These are phyloP conservation scores for Taxawa tesnikishii DNA, from an alignment of 2,329 filamentous ascomycete genomes.

Conservation along the genomic window DNA sequence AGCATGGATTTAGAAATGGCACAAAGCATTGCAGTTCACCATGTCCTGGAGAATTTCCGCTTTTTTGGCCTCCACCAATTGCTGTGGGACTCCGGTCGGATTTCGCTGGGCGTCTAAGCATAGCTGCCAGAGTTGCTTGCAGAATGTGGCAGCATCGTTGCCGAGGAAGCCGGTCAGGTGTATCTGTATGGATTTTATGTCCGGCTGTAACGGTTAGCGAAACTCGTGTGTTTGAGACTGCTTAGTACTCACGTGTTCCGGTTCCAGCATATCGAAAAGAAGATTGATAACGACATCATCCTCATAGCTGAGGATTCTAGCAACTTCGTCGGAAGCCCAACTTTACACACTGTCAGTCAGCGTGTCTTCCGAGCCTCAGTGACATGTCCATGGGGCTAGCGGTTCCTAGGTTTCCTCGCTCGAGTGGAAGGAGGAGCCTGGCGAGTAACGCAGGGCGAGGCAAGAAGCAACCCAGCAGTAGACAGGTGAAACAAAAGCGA, in stretches of 20 bases:
- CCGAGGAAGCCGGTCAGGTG: slow-evolving; percentile 91
- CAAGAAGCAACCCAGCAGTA: too few species aligned
- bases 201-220: slow-evolving; percentile 47
- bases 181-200: slow-evolving; percentile 92
- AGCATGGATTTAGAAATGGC: slow-evolving; percentile 4
- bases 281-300: slow-evolving; percentile 95
- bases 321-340: slow-evolving; percentile 87
- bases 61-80: slow-evolving; percentile 93
- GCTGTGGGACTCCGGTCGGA: slow-evolving; percentile 83
- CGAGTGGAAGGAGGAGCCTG: too few species aligned
- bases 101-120: slow-evolving; percentile 82
- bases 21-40: slow-evolving; percentile 37
- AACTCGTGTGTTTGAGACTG: not conserved
- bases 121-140: slow-evolving; percentile 86
- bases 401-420: too few species aligned
- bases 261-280: slow-evolving; percentile 57
- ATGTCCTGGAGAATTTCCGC: slow-evolving; percentile 88
- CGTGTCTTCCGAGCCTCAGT: not conserved
- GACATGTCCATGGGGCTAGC: too few species aligned
- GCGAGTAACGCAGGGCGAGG: too few species aligned
- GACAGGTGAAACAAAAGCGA: slow-evolving; percentile 1
- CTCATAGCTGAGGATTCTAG: slow-evolving; percentile 77
- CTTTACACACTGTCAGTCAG: slow-evolving; percentile 31
- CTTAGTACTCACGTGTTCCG: slow-evolving; percentile 23
- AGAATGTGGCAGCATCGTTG: slow-evolving; percentile 79